Evolutionary conservation across 495 filamentous ascomycete species (phyloP).

Genomic region (Bombardia bombarda): DNA sequence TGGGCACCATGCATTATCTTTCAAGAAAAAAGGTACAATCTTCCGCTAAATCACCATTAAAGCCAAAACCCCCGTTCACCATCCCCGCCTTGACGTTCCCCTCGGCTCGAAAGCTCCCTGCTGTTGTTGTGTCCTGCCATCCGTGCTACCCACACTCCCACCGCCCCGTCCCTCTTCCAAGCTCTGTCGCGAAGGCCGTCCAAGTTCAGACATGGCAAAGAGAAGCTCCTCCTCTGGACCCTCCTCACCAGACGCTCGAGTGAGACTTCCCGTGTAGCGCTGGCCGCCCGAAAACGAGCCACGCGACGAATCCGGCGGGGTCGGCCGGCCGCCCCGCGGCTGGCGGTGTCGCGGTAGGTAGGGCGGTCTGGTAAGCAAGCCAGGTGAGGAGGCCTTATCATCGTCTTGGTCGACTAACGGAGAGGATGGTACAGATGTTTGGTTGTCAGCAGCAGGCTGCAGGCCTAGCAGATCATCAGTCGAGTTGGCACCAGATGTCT

Average conservation of each 20-base stretch:
- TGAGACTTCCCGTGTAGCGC: conserved; percentile 28
- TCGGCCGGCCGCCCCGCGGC: too few relatives aligned
- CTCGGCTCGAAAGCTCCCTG: not conserved
- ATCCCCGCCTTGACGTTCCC: conserved; percentile 2
- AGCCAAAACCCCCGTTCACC: not conserved
- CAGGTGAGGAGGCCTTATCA: conserved; percentile 22
- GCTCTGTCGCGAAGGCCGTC: conserved; percentile 58
- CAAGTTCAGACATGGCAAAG: conserved; percentile 80
- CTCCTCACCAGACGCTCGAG: conserved; percentile 32
- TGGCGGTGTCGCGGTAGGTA: too few relatives aligned
- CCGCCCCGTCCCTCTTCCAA: conserved; percentile 49
- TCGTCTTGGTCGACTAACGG: conserved; percentile 6
- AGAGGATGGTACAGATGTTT: conserved; percentile 1
- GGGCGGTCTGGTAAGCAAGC: conserved; percentile 5
- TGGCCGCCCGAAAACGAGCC: conserved; percentile 34
- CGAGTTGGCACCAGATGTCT: conserved; percentile 13
- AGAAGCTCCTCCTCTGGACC: conserved; percentile 70
- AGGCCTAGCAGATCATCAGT: conserved; percentile 24
- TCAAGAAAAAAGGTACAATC: too few relatives aligned
- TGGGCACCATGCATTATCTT: too few relatives aligned
- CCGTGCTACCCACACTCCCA: not conserved
- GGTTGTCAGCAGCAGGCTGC: conserved; percentile 39
- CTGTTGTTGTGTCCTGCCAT: not conserved
- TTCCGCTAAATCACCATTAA: too few relatives aligned
- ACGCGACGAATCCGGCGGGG: too few relatives aligned